Conservation (phyloP, 768 basidiomycete species). For the Trametes meyenii region DNA sequence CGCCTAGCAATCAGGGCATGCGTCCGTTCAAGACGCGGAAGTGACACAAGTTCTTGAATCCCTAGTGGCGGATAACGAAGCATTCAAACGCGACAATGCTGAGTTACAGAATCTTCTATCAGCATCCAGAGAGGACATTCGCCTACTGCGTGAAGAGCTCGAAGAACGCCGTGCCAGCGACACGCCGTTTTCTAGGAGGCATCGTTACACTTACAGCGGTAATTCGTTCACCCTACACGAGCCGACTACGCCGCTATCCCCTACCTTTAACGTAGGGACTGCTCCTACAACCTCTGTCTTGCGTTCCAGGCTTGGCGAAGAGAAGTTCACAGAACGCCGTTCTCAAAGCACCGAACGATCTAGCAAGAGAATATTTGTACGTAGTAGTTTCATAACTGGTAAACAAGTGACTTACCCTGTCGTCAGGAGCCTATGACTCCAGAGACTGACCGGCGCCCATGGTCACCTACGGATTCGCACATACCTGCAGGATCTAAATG, state of each 20-base stretch:
- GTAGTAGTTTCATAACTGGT: constrained; percentile 19
- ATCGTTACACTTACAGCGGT: constrained; percentile 27
- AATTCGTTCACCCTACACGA: constrained; percentile 21
- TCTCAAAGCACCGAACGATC: constrained; percentile 40
- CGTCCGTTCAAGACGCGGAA: constrained; percentile 52
- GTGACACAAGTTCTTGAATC: constrained; percentile 74
- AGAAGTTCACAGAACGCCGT: constrained; percentile 30
- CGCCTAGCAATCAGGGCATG: constrained; percentile 43
- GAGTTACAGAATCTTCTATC: constrained; percentile 76
- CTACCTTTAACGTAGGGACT: constrained; percentile 31
- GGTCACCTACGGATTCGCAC: constrained; percentile 45
- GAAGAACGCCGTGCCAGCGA: constrained; percentile 67
- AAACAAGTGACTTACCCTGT: constrained; percentile 10
- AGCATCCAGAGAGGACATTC: constrained; percentile 78
- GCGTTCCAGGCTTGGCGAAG: constrained; percentile 23
- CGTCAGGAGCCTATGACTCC: constrained; percentile 49
- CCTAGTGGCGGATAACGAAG: constrained; percentile 86
- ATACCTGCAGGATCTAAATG: constrained; percentile 32
- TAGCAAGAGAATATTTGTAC: constrained; percentile 37
- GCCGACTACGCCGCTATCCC: constrained; percentile 22
- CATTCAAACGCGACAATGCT: constrained; percentile 76
- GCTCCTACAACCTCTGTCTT: constrained; percentile 26
- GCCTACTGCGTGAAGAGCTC: constrained; percentile 68
- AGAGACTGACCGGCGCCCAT: constrained; percentile 44
- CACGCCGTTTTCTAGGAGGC: constrained; percentile 18